Conservation (phyloP, 345 rosid genomes). For the Citrus sp. region DNA sequence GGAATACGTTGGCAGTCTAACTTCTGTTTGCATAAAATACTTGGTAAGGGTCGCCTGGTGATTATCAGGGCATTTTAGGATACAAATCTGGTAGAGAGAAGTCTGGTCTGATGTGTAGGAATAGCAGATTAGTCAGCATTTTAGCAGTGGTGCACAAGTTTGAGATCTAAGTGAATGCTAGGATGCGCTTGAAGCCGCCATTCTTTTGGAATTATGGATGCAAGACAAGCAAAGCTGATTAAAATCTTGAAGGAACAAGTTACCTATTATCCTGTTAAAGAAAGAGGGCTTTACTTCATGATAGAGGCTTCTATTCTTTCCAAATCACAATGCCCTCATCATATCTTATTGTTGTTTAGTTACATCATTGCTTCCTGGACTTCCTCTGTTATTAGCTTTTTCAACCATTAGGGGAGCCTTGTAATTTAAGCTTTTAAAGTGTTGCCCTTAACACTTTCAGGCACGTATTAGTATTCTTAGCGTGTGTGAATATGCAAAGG, state of each 20-base stretch:
- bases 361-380: neutral
- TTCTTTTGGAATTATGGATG: neutral
- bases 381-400: conserved; percentile 8
- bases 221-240: neutral
- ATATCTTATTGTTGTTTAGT: neutral
- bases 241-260: neutral
- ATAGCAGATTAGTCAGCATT: neutral
- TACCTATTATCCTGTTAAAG: neutral
- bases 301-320: neutral
- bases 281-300: neutral
- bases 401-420: conserved; percentile 3
- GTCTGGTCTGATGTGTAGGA: neutral
- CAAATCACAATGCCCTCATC: neutral
- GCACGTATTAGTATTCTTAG: neutral
- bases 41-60: neutral
- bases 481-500: neutral
- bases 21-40: neutral
- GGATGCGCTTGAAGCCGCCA: neutral
- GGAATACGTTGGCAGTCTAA: neutral
- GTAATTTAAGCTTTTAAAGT: neutral
- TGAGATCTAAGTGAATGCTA: neutral
- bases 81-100: neutral
- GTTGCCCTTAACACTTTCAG: neutral
- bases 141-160: neutral
- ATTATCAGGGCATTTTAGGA: neutral